phyloP scores from a whole-genome alignment of 2,329 filamentous ascomycete genomes.

The Xylaria sp. region DNA sequence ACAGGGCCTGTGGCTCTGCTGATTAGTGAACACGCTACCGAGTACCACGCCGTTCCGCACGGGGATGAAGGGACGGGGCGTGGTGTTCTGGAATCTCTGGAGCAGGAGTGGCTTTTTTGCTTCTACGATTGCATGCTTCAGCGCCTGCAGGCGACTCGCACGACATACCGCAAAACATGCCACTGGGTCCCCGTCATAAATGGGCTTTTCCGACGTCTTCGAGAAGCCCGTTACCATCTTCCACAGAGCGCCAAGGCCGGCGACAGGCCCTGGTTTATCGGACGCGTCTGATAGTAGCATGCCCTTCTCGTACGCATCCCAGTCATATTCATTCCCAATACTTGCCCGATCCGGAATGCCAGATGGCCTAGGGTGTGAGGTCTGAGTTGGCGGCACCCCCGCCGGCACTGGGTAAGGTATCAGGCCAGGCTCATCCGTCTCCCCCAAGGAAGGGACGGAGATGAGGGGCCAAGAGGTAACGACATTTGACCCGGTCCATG shows the following conservation, averaged over 20 bases:
- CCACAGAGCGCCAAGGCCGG: background rate
- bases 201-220: background rate
- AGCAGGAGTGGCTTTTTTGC: background rate
- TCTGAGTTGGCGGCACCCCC: background rate
- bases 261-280: background rate
- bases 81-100: background rate
- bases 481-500: background rate
- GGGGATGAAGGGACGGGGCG: background rate
- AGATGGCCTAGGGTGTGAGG: background rate
- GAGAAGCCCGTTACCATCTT: background rate
- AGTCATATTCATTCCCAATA: background rate
- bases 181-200: background rate
- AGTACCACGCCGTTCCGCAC: slow-evolving; percentile 4
- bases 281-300: background rate
- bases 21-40: background rate
- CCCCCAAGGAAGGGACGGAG: background rate
- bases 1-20: background rate
- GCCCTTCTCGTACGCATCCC: background rate
- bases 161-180: background rate
- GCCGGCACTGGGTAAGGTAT: slow-evolving; percentile 1
- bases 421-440: background rate
- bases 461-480: slow-evolving; percentile 1
- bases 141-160: slow-evolving; percentile 2
- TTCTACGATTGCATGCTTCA: background rate
- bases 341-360: background rate